Percentiles rank a stretch among this genome's conserved stretches.
phyloP scores from a whole-genome alignment of 306 rosid species.

The Lathyrus aphaca region DNA sequence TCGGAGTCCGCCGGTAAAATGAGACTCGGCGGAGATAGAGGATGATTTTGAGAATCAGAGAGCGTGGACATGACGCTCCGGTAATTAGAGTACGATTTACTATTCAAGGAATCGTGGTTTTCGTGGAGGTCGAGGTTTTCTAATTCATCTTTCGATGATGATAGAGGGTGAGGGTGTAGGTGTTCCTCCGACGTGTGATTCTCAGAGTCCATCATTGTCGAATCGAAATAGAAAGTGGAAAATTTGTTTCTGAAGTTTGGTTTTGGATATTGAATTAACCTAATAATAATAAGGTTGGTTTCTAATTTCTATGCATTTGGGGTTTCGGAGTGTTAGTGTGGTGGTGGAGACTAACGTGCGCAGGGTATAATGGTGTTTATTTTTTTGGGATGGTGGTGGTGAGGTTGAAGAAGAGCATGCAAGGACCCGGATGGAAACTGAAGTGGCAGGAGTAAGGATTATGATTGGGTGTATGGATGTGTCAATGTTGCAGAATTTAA shows the following conservation, averaged over 20 bases:
- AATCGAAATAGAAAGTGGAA: constrained; percentile 18
- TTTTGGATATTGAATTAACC: no score
- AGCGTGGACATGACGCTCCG: constrained; percentile 79
- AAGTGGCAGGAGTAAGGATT: not conserved
- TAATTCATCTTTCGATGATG: constrained; percentile 55
- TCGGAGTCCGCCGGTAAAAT: constrained; percentile 42
- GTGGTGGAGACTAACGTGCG: constrained; percentile 40
- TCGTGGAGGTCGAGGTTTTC: constrained; percentile 68
- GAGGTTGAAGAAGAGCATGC: constrained; percentile 51
- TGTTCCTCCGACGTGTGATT: constrained; percentile 56
- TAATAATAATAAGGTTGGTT: no score
- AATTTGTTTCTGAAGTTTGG: not conserved
- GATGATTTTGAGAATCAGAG: constrained; percentile 48
- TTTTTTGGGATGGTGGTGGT: not conserved
- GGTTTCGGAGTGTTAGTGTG: not conserved
- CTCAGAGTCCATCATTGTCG: constrained; percentile 88
- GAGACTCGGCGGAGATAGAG: constrained; percentile 46
- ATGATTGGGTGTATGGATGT: constrained; percentile 6
- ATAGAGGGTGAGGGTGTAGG: constrained; percentile 54
- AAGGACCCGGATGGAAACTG: constrained; percentile 12
- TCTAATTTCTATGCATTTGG: no score
- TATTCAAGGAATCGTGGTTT: constrained; percentile 44
- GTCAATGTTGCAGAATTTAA: not conserved
- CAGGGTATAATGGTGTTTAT: constrained; percentile 34
- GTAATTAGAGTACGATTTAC: constrained; percentile 58